phyloP scores from a whole-genome alignment of 2,329 filamentous ascomycete species.

The Geosmithia putterillii region DNA sequence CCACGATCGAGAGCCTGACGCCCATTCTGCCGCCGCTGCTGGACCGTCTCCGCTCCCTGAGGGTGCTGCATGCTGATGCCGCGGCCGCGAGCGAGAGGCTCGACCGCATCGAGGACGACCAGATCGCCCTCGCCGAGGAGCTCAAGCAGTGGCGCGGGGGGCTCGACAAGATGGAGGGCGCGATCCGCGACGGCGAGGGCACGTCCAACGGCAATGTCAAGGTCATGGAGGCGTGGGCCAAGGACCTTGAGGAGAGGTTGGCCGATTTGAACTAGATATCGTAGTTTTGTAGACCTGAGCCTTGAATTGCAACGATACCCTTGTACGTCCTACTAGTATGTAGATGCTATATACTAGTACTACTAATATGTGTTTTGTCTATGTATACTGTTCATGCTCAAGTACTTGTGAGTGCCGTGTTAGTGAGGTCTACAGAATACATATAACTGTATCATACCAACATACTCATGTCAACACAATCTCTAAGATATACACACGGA shows the following conservation, averaged over 20 bases:
- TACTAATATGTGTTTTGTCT: too few species aligned
- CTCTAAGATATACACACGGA: too few species aligned
- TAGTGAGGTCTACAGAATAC: too few species aligned
- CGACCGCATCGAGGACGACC: conserved; percentile 63
- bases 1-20: conserved; percentile 76
- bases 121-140: conserved; percentile 72
- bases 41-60: conserved; percentile 72
- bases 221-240: conserved; percentile 81
- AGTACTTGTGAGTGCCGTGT: too few species aligned
- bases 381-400: too few species aligned
- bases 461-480: too few species aligned
- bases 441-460: too few species aligned
- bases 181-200: conserved; percentile 56
- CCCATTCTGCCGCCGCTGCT: conserved; percentile 77
- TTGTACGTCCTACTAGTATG: too few species aligned
- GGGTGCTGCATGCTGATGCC: conserved; percentile 76
- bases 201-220: conserved; percentile 70
- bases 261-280: conserved; percentile 41
- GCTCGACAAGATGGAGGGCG: conserved; percentile 63
- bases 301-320: too few species aligned
- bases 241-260: conserved; percentile 70
- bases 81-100: conserved; percentile 70
- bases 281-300: too few species aligned
- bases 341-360: too few species aligned
- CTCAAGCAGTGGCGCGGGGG: conserved; percentile 79